These are phyloP conservation scores for Trichoderma atroviride DNA, from an alignment of 2,329 filamentous ascomycete genomes.

Conservation along the genomic window DNA sequence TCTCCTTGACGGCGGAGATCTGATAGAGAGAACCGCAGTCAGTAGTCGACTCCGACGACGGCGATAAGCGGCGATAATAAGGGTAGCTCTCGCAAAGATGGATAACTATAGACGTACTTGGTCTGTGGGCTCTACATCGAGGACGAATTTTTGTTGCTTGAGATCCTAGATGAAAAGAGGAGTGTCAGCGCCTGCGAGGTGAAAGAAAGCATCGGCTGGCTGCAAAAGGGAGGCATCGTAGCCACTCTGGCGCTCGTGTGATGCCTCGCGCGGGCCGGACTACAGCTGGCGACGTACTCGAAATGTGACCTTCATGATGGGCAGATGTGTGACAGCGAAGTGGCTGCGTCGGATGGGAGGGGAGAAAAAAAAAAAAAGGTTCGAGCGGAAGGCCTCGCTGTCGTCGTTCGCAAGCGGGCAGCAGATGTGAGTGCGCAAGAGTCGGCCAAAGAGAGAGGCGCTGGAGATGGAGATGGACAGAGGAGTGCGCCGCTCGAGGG, in stretches of 20 bases:
- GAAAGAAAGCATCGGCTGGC: not conserved
- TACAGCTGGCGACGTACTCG: constrained; percentile 50
- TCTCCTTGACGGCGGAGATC: constrained; percentile 90
- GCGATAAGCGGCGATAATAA: constrained; percentile 25
- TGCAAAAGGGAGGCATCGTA: too few species aligned
- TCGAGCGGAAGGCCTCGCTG: constrained; percentile 21
- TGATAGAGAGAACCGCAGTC: constrained; percentile 40
- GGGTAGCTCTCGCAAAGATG: not conserved
- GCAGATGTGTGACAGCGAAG: constrained; percentile 42
- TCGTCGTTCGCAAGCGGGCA: constrained; percentile 15
- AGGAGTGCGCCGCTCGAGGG: not conserved
- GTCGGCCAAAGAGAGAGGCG: not conserved
- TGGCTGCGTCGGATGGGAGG: constrained; percentile 28
- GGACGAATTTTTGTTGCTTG: constrained; percentile 97
- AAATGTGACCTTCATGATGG: constrained; percentile 70
- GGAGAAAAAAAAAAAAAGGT: not conserved
- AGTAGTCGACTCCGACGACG: constrained; percentile 19
- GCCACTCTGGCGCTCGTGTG: not conserved
- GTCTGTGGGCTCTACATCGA: constrained; percentile 92
- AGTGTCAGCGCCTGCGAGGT: not conserved
- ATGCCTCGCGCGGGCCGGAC: not conserved
- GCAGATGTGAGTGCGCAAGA: not conserved
- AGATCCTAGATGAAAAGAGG: constrained; percentile 68
- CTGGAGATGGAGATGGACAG: not conserved
- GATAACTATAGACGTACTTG: constrained; percentile 65